A percentile compares a stretch with the other conserved stretches of the same genome.
Conservation (phyloP, 2,329 filamentous ascomycete species). For the Cladosporium cucumerinum region DNA sequence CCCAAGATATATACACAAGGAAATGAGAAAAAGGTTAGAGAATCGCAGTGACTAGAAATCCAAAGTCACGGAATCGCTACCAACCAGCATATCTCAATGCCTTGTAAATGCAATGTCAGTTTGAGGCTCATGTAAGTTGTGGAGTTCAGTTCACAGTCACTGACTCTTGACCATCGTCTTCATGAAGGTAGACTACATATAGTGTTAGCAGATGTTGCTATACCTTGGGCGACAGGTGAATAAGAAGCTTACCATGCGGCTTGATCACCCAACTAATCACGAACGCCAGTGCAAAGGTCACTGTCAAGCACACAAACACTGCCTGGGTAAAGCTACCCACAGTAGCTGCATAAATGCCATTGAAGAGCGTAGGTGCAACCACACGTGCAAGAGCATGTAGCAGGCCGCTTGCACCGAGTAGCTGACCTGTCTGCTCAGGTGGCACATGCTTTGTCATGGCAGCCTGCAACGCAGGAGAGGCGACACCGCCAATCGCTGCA, state of each 20-base stretch:
- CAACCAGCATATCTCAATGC: background rate
- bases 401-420: conserved; percentile 85
- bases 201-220: background rate
- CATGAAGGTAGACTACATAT: conserved; percentile 21
- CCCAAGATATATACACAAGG: background rate
- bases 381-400: conserved; percentile 79
- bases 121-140: background rate
- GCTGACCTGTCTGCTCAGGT: conserved; percentile 72
- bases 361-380: conserved; percentile 77
- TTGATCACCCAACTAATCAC: conserved; percentile 66
- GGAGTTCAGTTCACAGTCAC: background rate
- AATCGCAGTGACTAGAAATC: background rate
- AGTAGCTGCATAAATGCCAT: conserved; percentile 78
- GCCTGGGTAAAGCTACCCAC: conserved; percentile 75
- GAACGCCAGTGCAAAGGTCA: conserved; percentile 65
- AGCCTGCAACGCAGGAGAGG: conserved; percentile 78
- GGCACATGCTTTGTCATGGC: conserved; percentile 89
- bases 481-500: conserved; percentile 77
- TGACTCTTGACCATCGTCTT: conserved; percentile 3
- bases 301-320: conserved; percentile 72
- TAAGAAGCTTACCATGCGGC: conserved; percentile 63
- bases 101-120: background rate
- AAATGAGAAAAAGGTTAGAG: background rate
- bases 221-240: background rate
- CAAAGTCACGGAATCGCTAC: background rate